These are phyloP conservation scores for Alternaria tenuissima DNA, from an alignment of 2,329 filamentous ascomycete genomes.

Conservation along the genomic window DNA sequence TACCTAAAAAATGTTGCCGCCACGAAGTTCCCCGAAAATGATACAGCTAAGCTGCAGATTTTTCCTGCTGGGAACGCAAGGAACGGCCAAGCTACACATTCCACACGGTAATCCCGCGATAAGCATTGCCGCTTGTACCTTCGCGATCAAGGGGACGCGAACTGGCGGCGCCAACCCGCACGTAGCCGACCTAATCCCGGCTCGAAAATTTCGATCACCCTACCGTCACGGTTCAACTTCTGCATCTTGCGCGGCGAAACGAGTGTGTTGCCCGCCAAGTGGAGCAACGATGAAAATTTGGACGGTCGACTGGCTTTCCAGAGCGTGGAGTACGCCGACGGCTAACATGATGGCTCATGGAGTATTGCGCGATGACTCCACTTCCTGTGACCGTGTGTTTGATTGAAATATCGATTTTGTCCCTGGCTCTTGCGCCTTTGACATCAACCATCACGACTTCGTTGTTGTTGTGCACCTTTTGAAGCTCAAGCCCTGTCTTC, in stretches of 20 bases:
- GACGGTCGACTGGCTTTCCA: conserved; percentile 31
- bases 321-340: conserved; percentile 39
- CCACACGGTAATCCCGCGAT: conserved; percentile 10
- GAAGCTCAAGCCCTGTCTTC: conserved; percentile 19
- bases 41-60: conserved; percentile 34
- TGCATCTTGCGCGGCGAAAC: conserved; percentile 27
- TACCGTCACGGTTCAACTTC: conserved; percentile 28
- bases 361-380: conserved; percentile 29
- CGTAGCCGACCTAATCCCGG: conserved; percentile 33
- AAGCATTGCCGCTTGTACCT: conserved; percentile 10
- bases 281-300: conserved; percentile 47
- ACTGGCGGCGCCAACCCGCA: conserved; percentile 27
- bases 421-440: conserved; percentile 23
- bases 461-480: conserved; percentile 11
- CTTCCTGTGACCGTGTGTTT: conserved; percentile 14
- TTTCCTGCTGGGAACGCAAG: conserved; percentile 29
- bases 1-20: conserved; percentile 21
- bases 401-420: conserved; percentile 35
- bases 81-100: conserved; percentile 18
- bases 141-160: conserved; percentile 20
- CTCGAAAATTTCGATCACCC: conserved; percentile 37
- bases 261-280: conserved; percentile 31
- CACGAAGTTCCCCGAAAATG: conserved; percentile 23
- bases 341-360: conserved; percentile 28
- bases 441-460: conserved; percentile 28